Evolutionary conservation across 768 basidiomycete genomes (phyloP).

Genomic region (Brasilioporus rufonigricans): DNA sequence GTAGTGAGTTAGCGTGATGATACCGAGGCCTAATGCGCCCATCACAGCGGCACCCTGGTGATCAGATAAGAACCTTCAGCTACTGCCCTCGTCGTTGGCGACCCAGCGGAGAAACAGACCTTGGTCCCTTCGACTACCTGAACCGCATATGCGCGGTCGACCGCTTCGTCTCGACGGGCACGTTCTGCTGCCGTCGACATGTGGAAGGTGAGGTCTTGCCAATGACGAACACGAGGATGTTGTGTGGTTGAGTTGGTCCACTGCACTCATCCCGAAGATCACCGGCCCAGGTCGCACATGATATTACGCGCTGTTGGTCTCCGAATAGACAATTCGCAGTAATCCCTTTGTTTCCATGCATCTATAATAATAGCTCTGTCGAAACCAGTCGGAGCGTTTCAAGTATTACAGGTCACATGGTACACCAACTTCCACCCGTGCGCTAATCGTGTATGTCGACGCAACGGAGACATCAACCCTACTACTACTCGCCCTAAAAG

Average conservation of each 20-base stretch:
- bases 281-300: not conserved
- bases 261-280: not conserved
- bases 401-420: not conserved
- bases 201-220: conserved; percentile 2
- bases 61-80: not conserved
- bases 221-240: not conserved
- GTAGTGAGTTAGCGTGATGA: conserved; percentile 61
- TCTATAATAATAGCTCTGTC: not conserved
- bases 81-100: not conserved
- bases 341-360: not conserved
- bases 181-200: conserved; percentile 30
- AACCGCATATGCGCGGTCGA: conserved; percentile 55
- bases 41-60: conserved; percentile 52
- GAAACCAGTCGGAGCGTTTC: not conserved
- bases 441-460: no score
- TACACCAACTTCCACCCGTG: not conserved
- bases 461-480: not conserved
- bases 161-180: conserved; percentile 49
- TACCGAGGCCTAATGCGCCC: conserved; percentile 55
- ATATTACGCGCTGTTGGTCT: not conserved
- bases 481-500: conserved; percentile 17
- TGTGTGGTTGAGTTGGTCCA: not conserved
- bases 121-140: conserved; percentile 58
- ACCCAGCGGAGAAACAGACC: conserved; percentile 36
- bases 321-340: no score